Percentiles rank a stretch among this genome's conserved stretches.
phyloP scores from a whole-genome alignment of 352 stramenopile genomes.

The Globisporangium irregulare region DNA sequence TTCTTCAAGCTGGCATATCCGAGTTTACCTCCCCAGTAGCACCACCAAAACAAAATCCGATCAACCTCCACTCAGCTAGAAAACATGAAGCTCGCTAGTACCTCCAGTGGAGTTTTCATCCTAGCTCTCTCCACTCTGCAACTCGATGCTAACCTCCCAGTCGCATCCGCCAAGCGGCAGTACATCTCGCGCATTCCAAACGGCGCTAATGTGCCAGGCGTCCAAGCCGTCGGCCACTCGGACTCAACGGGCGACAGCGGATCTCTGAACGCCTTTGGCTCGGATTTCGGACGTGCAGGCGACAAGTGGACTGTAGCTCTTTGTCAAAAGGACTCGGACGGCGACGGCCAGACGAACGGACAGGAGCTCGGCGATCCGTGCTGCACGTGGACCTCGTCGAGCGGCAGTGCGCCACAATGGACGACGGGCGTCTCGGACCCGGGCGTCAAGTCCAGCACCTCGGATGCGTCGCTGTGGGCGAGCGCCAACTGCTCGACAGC shows the following conservation, averaged over 20 bases:
- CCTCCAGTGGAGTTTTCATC: too few relatives aligned
- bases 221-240: conserved; percentile 30
- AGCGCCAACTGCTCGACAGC: conserved; percentile 10
- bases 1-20: too few relatives aligned
- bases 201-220: conserved; percentile 29
- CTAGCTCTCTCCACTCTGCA: too few relatives aligned
- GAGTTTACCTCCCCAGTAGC: too few relatives aligned
- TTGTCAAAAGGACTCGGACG: conserved; percentile 34
- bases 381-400: conserved; percentile 26
- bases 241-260: conserved; percentile 7
- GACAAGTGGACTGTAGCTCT: conserved; percentile 34
- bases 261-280: neutral
- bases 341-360: conserved; percentile 54
- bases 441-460: conserved; percentile 19
- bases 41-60: too few relatives aligned
- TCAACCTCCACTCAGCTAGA: too few relatives aligned
- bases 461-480: conserved; percentile 26
- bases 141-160: too few relatives aligned
- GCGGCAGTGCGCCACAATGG: conserved; percentile 8
- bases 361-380: conserved; percentile 59
- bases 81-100: too few relatives aligned
- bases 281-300: conserved; percentile 12
- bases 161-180: neutral
- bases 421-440: conserved; percentile 29
- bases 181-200: conserved; percentile 29